phyloP scores from a whole-genome alignment of 2,329 filamentous ascomycete species.

The Amauroascus verrucosus region DNA sequence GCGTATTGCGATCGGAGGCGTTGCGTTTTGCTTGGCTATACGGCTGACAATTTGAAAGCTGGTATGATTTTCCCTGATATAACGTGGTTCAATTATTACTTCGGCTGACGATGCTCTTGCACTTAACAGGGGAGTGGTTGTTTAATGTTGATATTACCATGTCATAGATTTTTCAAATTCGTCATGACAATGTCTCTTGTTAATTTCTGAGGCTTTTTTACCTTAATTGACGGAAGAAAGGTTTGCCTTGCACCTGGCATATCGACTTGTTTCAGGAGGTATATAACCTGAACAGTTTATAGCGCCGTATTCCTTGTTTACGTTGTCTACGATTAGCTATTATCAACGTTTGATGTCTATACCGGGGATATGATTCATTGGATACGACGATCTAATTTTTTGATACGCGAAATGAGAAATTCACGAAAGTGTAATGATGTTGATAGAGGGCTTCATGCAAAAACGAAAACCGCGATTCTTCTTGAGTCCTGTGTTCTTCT shows the following conservation, averaged over 20 bases:
- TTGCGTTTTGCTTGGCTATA: constrained; percentile 81
- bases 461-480: too few species aligned
- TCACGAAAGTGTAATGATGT: not conserved
- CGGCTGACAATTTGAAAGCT: constrained; percentile 80
- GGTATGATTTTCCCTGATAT: constrained; percentile 50
- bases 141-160: constrained; percentile 33
- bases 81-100: not conserved
- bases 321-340: not conserved
- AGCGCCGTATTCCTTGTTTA: not conserved
- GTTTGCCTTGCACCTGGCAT: not conserved
- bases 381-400: not conserved
- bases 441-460: not conserved
- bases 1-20: constrained; percentile 90
- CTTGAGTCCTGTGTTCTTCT: too few species aligned
- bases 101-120: not conserved
- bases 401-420: not conserved
- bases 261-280: not conserved
- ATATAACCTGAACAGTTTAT: not conserved
- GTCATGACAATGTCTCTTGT: not conserved
- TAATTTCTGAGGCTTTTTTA: not conserved
- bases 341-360: too few species aligned
- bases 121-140: constrained; percentile 33
- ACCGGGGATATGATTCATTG: not conserved
- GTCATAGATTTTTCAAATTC: constrained; percentile 1
- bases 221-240: not conserved